Evolutionary conservation across 2,329 filamentous ascomycete species (phyloP).

Genomic region (Amphichorda felina): DNA sequence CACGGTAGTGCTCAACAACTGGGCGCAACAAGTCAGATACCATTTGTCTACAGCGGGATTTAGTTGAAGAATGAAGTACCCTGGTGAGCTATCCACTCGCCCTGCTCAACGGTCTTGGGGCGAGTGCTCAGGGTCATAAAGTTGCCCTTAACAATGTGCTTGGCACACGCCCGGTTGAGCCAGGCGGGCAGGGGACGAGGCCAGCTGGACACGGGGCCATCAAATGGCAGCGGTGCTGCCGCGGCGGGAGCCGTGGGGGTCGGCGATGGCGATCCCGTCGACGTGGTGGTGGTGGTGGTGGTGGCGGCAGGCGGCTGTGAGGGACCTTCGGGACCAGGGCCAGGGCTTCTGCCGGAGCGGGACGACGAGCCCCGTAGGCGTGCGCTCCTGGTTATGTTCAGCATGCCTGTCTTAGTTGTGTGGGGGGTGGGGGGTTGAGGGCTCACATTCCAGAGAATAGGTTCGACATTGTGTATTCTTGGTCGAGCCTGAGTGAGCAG

Average conservation of each 20-base stretch:
- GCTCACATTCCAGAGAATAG: conserved; percentile 41
- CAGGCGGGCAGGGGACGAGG: conserved; percentile 56
- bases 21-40: not conserved
- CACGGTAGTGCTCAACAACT: conserved; percentile 90
- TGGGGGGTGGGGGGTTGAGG: conserved; percentile 5
- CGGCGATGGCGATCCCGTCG: not conserved
- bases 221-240: conserved; percentile 5
- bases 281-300: conserved; percentile 30
- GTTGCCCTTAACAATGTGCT: conserved; percentile 91
- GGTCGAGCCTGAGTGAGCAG: not conserved
- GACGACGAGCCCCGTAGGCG: conserved; percentile 29
- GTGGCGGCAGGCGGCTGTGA: conserved; percentile 33
- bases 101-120: conserved; percentile 85
- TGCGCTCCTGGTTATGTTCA: conserved; percentile 26
- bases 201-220: conserved; percentile 18
- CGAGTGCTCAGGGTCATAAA: conserved; percentile 95
- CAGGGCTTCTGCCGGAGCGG: conserved; percentile 20
- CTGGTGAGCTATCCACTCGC: conserved; percentile 95
- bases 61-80: too few species aligned
- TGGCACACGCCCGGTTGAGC: conserved; percentile 64
- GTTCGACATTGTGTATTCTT: conserved; percentile 28
- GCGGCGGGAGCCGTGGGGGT: conserved; percentile 16
- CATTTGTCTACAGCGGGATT: not conserved
- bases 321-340: conserved; percentile 6
- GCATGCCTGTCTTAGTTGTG: not conserved